Percentiles rank a stretch among this genome's conserved stretches.
phyloP scores from a whole-genome alignment of 78 protist genomes.

The Anaeramoeba ignava region DNA sequence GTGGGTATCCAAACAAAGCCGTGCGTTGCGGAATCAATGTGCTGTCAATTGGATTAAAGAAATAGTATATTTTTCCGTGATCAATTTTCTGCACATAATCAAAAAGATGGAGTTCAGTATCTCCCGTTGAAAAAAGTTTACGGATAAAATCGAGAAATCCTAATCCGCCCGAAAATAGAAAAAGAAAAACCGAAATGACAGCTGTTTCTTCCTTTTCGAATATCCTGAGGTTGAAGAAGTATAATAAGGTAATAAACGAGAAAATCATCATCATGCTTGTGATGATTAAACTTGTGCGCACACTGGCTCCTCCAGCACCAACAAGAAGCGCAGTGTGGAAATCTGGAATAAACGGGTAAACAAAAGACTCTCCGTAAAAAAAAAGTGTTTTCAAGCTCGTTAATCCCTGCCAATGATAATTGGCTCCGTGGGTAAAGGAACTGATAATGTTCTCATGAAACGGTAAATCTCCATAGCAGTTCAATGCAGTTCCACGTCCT shows the following conservation, averaged over 20 bases:
- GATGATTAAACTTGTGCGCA: neutral
- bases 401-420: neutral
- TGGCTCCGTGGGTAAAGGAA: neutral
- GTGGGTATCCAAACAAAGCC: neutral
- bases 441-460: neutral
- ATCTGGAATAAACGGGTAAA: neutral
- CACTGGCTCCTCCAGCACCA: neutral
- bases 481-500: neutral
- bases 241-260: neutral
- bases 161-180: neutral
- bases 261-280: neutral
- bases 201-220: neutral
- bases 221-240: neutral
- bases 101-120: neutral
- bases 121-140: neutral
- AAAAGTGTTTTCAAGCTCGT: neutral
- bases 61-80: neutral
- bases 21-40: neutral
- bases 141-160: neutral
- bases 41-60: neutral
- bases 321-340: neutral
- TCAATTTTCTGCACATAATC: neutral
- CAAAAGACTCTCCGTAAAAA: neutral
- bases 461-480: neutral
- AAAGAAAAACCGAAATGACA: neutral